Percentiles rank a stretch among this genome's conserved stretches.
These are phyloP conservation scores for Sphenostylis stenocarpa DNA, from an alignment of 306 rosid genomes.

Conservation along the genomic window DNA sequence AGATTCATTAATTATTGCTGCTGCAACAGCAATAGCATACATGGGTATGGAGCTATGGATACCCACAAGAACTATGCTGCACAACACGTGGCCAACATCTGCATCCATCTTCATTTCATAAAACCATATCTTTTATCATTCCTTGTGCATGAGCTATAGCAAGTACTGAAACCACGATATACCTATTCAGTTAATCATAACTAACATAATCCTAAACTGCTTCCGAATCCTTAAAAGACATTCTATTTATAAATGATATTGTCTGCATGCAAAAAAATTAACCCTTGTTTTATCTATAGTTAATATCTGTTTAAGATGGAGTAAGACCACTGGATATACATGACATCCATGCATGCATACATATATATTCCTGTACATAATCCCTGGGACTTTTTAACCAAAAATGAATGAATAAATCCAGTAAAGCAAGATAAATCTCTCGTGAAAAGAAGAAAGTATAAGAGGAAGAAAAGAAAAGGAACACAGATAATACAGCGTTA, in stretches of 20 bases:
- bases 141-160: slow-evolving; percentile 26
- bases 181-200: not conserved
- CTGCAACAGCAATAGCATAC: slow-evolving; percentile 38
- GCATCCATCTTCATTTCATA: slow-evolving; percentile 32
- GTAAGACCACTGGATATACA: not conserved
- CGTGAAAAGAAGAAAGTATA: slow-evolving; percentile 26
- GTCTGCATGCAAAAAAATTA: not conserved
- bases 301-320: not conserved
- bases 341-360: slow-evolving; percentile 1
- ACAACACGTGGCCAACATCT: slow-evolving; percentile 50
- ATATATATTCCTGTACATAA: slow-evolving; percentile 17
- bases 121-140: not conserved
- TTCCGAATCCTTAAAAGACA: not conserved
- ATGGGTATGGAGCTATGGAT: slow-evolving; percentile 26
- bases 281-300: not conserved
- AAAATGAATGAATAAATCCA: slow-evolving; percentile 28
- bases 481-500: slow-evolving; percentile 33
- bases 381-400: slow-evolving; percentile 19
- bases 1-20: slow-evolving; percentile 52
- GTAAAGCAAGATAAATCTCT: slow-evolving; percentile 25
- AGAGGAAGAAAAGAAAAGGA: slow-evolving; percentile 30
- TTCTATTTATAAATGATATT: no score
- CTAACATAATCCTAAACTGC: not conserved
- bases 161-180: not conserved
- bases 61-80: slow-evolving; percentile 43